phyloP scores from a whole-genome alignment of 2,329 filamentous ascomycete genomes.

The Sordariomycetes sp. region DNA sequence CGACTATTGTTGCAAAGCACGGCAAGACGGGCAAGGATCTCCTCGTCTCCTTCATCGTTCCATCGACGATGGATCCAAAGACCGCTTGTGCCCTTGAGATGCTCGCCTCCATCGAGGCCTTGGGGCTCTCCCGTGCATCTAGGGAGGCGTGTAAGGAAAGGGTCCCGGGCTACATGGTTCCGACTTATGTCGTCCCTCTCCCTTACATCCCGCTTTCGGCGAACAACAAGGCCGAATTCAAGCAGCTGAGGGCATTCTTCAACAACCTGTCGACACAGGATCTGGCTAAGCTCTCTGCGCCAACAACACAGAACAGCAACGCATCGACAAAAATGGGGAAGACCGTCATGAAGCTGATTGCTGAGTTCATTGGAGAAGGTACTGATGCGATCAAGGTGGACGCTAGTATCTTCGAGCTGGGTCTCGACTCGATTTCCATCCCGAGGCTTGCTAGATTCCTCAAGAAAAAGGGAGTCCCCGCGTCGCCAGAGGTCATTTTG shows the following conservation, averaged over 20 bases:
- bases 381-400: slow-evolving; percentile 29
- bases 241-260: slow-evolving; percentile 55
- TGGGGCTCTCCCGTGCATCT: slow-evolving; percentile 18
- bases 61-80: neutral
- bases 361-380: slow-evolving; percentile 33
- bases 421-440: slow-evolving; percentile 77
- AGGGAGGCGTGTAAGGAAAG: slow-evolving; percentile 51
- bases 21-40: slow-evolving; percentile 64
- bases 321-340: slow-evolving; percentile 22
- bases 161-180: slow-evolving; percentile 81
- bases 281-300: slow-evolving; percentile 19
- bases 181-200: slow-evolving; percentile 66
- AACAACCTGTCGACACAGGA: slow-evolving; percentile 42
- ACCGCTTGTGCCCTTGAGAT: neutral
- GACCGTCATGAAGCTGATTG: slow-evolving; percentile 39
- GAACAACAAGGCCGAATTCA: slow-evolving; percentile 82
- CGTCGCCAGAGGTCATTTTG: slow-evolving; percentile 55
- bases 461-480: slow-evolving; percentile 48
- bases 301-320: slow-evolving; percentile 12
- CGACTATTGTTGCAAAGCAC: slow-evolving; percentile 62
- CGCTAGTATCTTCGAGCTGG: slow-evolving; percentile 71
- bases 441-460: slow-evolving; percentile 55
- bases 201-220: slow-evolving; percentile 64
- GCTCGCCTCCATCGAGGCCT: neutral
- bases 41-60: slow-evolving; percentile 59